These are phyloP conservation scores for Encephalitozoon hellem DNA, from an alignment of 371 early-diverging fungal species.

Conservation along the genomic window DNA sequence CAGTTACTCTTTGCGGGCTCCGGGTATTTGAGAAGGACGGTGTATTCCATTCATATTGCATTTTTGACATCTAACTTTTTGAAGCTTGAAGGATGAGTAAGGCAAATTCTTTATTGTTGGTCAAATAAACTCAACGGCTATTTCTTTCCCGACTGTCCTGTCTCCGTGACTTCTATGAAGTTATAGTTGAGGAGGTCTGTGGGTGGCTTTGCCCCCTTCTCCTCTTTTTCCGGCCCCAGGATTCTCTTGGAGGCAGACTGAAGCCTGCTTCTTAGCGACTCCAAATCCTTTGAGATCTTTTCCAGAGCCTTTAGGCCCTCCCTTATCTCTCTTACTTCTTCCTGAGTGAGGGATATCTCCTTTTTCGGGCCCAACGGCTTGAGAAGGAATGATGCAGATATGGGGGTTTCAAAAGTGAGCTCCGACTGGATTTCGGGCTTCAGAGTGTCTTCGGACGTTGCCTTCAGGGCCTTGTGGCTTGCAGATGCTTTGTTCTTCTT, in stretches of 20 bases:
- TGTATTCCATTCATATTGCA: background rate
- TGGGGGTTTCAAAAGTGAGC: background rate
- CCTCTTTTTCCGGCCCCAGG: background rate
- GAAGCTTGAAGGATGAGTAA: background rate
- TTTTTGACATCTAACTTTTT: background rate
- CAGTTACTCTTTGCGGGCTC: background rate
- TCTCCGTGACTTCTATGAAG: conserved; percentile 10
- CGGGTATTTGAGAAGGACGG: background rate
- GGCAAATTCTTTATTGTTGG: background rate
- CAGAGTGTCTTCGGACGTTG: background rate
- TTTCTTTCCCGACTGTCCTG: background rate
- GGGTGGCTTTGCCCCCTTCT: background rate
- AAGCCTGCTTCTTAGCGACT: background rate
- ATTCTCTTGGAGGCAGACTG: background rate
- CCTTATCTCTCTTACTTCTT: background rate
- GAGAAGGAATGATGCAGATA: conserved; percentile 1
- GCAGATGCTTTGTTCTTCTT: background rate
- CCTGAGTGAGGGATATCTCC: background rate
- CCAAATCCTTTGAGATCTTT: background rate
- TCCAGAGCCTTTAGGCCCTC: background rate
- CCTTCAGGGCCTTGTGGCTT: background rate
- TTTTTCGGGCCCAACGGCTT: background rate
- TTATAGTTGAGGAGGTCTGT: conserved; percentile 7
- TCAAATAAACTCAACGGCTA: background rate
- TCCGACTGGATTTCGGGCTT: background rate